Conservation (phyloP, 495 filamentous ascomycete genomes). For the Penicillium goetzii region DNA sequence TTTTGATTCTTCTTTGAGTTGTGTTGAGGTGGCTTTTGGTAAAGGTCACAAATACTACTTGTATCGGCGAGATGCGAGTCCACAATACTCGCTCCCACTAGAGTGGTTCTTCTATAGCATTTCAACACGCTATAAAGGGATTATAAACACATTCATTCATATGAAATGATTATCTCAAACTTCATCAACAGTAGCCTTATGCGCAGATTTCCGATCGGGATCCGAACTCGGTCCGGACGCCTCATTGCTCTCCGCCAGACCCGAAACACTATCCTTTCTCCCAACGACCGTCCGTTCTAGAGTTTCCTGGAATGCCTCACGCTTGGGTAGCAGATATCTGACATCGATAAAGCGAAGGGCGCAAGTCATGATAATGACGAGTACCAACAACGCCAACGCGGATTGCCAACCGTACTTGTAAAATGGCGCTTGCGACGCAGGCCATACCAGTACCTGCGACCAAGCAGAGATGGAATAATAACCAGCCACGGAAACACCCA, state of each 20-base stretch:
- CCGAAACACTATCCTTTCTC: constrained; percentile 19
- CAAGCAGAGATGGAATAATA: constrained; percentile 40
- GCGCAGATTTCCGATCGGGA: not conserved
- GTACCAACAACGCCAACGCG: constrained; percentile 31
- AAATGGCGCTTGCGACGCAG: constrained; percentile 36
- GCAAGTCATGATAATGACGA: constrained; percentile 38
- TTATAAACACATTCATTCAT: not conserved
- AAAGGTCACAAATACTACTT: too few relatives aligned
- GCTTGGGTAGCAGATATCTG: constrained; percentile 32
- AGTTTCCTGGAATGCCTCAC: constrained; percentile 28
- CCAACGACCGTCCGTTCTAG: constrained; percentile 23
- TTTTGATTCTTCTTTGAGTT: not conserved
- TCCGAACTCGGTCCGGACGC: constrained; percentile 2
- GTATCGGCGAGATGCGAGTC: not conserved
- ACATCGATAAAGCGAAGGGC: constrained; percentile 34
- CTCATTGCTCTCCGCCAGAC: not conserved
- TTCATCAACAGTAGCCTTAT: constrained; percentile 1
- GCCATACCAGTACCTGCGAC: constrained; percentile 41
- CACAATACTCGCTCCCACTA: not conserved
- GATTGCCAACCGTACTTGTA: constrained; percentile 40
- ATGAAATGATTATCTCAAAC: not conserved
- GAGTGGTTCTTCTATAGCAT: too few relatives aligned
- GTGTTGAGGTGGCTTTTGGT: not conserved
- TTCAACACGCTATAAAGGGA: not conserved
- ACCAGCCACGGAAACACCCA: constrained; percentile 36